Conservation (phyloP, 2,329 filamentous ascomycete genomes). For the Pseudomassariella vexata region DNA sequence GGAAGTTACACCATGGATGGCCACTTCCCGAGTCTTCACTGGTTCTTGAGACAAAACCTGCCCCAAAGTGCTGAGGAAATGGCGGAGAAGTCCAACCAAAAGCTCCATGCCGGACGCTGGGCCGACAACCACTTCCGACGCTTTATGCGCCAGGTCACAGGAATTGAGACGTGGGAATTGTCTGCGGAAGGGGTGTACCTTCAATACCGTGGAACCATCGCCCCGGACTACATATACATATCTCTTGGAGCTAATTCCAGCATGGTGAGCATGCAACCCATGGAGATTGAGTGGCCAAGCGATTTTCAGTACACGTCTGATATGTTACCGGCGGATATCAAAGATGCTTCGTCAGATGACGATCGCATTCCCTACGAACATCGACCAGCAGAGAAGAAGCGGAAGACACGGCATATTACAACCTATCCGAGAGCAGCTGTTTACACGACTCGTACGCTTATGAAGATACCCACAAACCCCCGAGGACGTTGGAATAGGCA, state of each 20-base stretch:
- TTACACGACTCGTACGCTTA: slow-evolving; percentile 23
- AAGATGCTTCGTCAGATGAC: slow-evolving; percentile 20
- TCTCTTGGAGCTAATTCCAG: slow-evolving; percentile 22
- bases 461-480: slow-evolving; percentile 19
- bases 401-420: no score
- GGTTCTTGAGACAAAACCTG: slow-evolving; percentile 13
- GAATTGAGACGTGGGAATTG: slow-evolving; percentile 41
- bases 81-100: slow-evolving; percentile 10
- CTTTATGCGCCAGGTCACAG: slow-evolving; percentile 22
- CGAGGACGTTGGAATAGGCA: slow-evolving; percentile 27
- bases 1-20: slow-evolving; percentile 6
- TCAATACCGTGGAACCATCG: slow-evolving; percentile 25
- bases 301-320: slow-evolving; percentile 33
- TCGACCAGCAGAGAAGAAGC: slow-evolving; percentile 1
- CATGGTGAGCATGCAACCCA: slow-evolving; percentile 17
- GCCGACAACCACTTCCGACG: slow-evolving; percentile 16
- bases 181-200: slow-evolving; percentile 27
- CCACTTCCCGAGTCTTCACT: slow-evolving; percentile 4
- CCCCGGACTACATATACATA: slow-evolving; percentile 32
- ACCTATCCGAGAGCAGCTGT: slow-evolving; percentile 12
- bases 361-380: slow-evolving; percentile 11
- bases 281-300: slow-evolving; percentile 29
- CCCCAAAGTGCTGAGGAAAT: slow-evolving; percentile 18
- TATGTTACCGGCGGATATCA: slow-evolving; percentile 35
- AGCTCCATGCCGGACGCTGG: slow-evolving; percentile 11